Evolutionary conservation across 345 rosid species (phyloP), one percentile per base, ranked within the genome.

Genomic region (Salix arbutifolia): DNA sequence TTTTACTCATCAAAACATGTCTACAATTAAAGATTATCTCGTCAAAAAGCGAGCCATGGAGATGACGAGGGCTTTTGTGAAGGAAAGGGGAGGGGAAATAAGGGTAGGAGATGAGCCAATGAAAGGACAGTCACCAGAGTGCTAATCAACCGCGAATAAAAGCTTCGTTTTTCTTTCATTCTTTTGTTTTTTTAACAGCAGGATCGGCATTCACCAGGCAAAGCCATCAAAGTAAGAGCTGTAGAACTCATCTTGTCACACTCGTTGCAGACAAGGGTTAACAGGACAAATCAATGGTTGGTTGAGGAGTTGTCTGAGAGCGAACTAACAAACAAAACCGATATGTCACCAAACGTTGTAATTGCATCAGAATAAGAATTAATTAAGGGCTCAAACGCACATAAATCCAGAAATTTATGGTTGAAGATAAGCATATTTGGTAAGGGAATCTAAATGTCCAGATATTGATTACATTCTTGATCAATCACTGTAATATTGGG

Each of bases 171-270:
- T 40, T 40, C 46, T 40, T 40, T 40, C 62, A 8, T 56, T n/a
- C 3, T 56, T 25, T n/a, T 3, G 23, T 10, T 1, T n/a, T 56
- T n/a, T 58, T n/a, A 9, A 23, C 4, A n/a, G 25, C 5, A 58
- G 25, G 28, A n/a, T n/a, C 62, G 11, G 10, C 35, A 70, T 44
- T 67, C 23, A 73, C 3, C 68, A 60, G 84, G 79, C 84, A 84
- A 78, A 76, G n/a, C 81, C 82, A 81, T 84, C 70, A 52, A 75
- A 75, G 78, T 84, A 75, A 69, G 78, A 78, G 82, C 62, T n/a
- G 3, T 23, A n/a, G 62, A 58, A n/a, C 82, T 69, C 67, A 67
- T 74, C 64, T 35, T 84, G 84, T 81, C 76, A 58, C 50, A 3
- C 30, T 42, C 72, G 30, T 73, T 48, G 70, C 70, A 50, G 80